Evolutionary conservation across 169 alveolate genomes (phyloP).

Genomic region (Plasmodium malariae): DNA sequence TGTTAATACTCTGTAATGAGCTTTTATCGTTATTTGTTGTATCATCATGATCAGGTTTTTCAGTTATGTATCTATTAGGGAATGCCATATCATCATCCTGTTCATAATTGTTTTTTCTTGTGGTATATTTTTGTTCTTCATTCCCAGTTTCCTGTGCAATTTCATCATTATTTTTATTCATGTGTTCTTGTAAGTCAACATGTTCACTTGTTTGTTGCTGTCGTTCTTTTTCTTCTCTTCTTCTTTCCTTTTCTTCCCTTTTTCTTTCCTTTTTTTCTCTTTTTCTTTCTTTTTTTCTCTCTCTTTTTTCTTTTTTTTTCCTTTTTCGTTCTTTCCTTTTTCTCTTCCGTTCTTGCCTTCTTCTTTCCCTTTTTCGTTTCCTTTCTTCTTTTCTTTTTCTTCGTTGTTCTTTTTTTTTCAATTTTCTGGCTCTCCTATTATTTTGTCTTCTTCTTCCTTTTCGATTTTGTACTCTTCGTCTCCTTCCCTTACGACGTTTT

Average conservation of each 20-base stretch:
- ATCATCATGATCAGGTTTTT: background rate
- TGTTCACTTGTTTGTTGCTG: background rate
- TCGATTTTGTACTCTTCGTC: background rate
- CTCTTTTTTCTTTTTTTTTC: conserved; percentile 9
- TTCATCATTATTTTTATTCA: background rate
- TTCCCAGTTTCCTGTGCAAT: background rate
- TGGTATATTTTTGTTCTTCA: background rate
- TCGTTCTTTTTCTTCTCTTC: conserved; percentile 21
- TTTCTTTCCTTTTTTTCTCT: background rate
- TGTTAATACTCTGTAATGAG: conserved; percentile 5
- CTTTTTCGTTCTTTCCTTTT: conserved; percentile 1
- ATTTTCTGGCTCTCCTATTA: background rate
- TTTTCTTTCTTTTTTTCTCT: conserved; percentile 1
- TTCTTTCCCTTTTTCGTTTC: conserved; percentile 8
- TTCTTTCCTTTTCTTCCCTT: background rate
- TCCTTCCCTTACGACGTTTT: background rate
- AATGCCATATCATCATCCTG: background rate
- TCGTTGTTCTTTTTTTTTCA: background rate
- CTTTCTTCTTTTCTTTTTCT: background rate
- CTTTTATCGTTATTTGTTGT: background rate
- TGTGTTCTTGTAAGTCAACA: background rate
- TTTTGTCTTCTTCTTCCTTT: background rate
- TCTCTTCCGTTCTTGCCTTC: background rate
- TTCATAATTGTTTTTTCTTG: background rate
- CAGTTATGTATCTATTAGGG: background rate